Conservation (phyloP, 164 flowering plant species). For the Warburgia ugandensis region DNA sequence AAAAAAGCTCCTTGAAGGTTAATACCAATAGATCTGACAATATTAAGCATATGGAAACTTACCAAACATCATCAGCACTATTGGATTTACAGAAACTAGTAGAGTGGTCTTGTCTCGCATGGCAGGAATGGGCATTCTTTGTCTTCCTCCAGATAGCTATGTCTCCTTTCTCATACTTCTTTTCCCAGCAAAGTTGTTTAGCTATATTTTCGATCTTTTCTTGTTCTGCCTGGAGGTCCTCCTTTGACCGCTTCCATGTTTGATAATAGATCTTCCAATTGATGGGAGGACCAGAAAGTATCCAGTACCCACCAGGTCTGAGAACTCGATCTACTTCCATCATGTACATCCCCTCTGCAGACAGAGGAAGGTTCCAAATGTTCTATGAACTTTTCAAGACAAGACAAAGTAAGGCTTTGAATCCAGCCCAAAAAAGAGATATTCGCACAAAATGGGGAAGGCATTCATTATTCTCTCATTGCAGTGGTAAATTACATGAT, state of each 20-base stretch:
- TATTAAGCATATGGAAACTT: constrained; percentile 16
- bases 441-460: not conserved
- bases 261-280: constrained; percentile 85
- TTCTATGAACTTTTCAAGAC: too few relatives aligned
- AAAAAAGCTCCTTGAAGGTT: too few relatives aligned
- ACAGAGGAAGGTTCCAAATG: too few relatives aligned
- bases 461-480: not conserved
- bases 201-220: constrained; percentile 67
- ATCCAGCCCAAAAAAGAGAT: not conserved
- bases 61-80: constrained; percentile 80
- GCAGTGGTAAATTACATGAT: not conserved
- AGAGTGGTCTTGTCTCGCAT: constrained; percentile 21
- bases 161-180: constrained; percentile 89
- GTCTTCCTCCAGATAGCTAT: constrained; percentile 75
- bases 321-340: constrained; percentile 95
- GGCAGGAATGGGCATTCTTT: constrained; percentile 49
- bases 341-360: constrained; percentile 72
- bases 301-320: constrained; percentile 95
- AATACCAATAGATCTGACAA: not conserved
- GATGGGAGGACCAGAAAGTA: constrained; percentile 93
- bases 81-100: constrained; percentile 35
- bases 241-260: constrained; percentile 79
- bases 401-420: too few relatives aligned
- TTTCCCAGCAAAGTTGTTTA: constrained; percentile 85
- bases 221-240: constrained; percentile 72